Base-by-base conservation (phyloP, 176 grass and related monocot genomes). In the Secale cereale region DNA sequence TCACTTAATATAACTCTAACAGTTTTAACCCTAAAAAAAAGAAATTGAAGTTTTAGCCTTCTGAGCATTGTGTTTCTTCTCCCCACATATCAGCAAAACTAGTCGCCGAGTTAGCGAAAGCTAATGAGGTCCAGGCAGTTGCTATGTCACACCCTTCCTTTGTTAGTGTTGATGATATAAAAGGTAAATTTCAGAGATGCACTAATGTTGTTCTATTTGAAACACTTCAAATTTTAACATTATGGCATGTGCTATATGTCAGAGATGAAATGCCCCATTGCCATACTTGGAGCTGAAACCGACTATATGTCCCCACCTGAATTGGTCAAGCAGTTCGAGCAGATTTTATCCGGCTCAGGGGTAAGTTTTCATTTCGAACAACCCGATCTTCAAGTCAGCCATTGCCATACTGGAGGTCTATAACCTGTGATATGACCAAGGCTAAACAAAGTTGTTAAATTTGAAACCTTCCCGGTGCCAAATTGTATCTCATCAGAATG, bases 61-160 rank as follows among this genome's bases (percentile, higher is more conserved):
- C 22, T 69, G 19, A 69, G 17, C 15, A 41, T 64, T 79, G 36
- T 64, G 36, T 19, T 64, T 45, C 1, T 31, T 79, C 2, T 78
- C 7, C 17, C 1, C 54, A 5, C 52, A 59, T 59, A 16, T 17
- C 54, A 79, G 94, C 78, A 40, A 93, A 97, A 80, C 89, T 97
- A 12, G 91, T 92, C 12, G 60, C 68, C n/a, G 85, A 97, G 62
- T 87, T 90, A 36, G 85, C 89, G 35, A 94, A 97, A 75, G 63
- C 65, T 84, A 41, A 75, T 66, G 85, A 88, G 82, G 82, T 92
- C 70, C 75, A 94, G 37, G 91, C 87, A 77, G 82, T 52, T 27
- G 94, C 92, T 56, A n/a, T 97, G 70, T 71, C 81, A 19, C 91
- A 97, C 85, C 91, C 94, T 35, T 91, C 85, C 12, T 56, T 92